A percentile compares a stretch with the other conserved stretches of the same genome.
Evolutionary conservation across 768 basidiomycete genomes (phyloP).

Genomic region (Trametopsis cervina): DNA sequence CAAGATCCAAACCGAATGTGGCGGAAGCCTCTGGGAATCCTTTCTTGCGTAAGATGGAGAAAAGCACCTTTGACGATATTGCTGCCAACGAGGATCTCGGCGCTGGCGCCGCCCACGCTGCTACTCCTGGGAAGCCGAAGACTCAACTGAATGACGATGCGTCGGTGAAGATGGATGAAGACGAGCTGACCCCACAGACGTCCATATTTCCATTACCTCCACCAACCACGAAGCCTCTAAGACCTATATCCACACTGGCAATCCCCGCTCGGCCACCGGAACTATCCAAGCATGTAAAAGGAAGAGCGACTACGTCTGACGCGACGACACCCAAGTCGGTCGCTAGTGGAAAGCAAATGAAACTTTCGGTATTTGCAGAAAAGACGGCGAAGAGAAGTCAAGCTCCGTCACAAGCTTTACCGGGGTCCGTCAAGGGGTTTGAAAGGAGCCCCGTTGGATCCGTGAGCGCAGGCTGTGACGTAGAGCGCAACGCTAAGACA

Average conservation of each 20-base stretch:
- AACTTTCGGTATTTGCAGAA: background rate
- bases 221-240: slow-evolving; percentile 4
- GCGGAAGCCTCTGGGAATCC: background rate
- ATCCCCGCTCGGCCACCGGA: background rate
- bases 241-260: slow-evolving; percentile 1
- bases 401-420: background rate
- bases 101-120: background rate
- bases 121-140: background rate
- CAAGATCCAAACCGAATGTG: background rate
- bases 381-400: background rate
- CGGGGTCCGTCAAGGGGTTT: too few relatives aligned
- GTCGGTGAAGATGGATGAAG: background rate
- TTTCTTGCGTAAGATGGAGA: slow-evolving; percentile 1
- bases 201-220: slow-evolving; percentile 1
- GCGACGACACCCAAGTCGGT: background rate
- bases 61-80: slow-evolving; percentile 4
- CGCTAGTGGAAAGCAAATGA: background rate
- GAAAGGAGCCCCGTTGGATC: background rate
- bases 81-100: background rate
- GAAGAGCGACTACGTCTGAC: background rate
- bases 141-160: background rate
- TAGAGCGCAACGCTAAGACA: background rate
- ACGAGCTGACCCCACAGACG: background rate
- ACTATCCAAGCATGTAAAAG: background rate
- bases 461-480: background rate